Evolutionary conservation across 148 eudicot species (phyloP), one percentile per base, ranked within the genome.

Genomic region (Vaccinium darrowii): DNA sequence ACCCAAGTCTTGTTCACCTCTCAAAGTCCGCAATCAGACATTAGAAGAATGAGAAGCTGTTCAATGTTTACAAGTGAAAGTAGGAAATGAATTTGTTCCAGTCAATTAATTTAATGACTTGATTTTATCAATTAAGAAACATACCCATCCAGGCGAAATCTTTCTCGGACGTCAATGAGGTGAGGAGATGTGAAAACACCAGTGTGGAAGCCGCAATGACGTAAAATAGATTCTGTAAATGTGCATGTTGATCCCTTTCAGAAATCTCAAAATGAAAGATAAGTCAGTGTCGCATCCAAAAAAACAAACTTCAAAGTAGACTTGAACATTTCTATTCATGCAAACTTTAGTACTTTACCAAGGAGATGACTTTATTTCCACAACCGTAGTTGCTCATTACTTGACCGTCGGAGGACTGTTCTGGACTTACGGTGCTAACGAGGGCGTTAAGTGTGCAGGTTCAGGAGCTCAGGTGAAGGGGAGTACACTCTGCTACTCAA

Each of bases 121-220:
- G 36, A 19, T 81, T 11, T 14, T 13, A 67, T 74, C 73, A 62
- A 80, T 62, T 21, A 81, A 76, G 56, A 63, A 65, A 67, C 94
- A 78, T 88, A 97, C 99, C 99, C 99, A 83, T 97, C 91, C 84
- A 97, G 67, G 56, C 92, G 93, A 89, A 96, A 97, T 90, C 99
- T 95, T 90, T 97, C 99, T 74, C 98, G 93, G 71, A 97, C 94
- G 86, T 97, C 99, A 87, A 97, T 95, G 83, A 97, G 98, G 89
- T 97, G 99, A 30, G 99, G 99, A 80, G 99, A 97, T 57, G 99
- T 97, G 90, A 97, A 97, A 82, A 97, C 96, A 73, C 99, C 99
- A 16, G 99, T 97, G 84, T 73, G 94, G 88, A 95, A 97, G 78
- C 98, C 99, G 89, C 94, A 97, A 83, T 91, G 91, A 73, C 93